Conservation (phyloP, 345 rosid species). For the Microcos paniculata region DNA sequence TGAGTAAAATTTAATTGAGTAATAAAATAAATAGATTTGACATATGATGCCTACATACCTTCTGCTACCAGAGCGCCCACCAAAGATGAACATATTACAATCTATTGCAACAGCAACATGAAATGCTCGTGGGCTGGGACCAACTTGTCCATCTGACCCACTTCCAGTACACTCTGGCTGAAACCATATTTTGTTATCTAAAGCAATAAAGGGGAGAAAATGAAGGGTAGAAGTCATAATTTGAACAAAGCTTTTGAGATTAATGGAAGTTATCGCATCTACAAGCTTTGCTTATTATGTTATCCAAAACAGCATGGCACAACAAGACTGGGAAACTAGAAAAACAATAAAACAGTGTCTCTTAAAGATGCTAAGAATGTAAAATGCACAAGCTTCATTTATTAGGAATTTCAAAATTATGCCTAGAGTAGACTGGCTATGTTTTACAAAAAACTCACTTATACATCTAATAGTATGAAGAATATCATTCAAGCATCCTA, state of each 20-base stretch:
- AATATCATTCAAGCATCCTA: not conserved
- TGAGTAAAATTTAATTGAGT: not conserved
- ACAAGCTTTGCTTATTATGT: not conserved
- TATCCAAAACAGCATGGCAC: not conserved
- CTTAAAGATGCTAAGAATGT: not conserved
- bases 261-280: not conserved
- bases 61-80: constrained; percentile 78
- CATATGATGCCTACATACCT: constrained; percentile 42
- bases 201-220: constrained; percentile 1
- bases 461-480: not conserved
- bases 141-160: constrained; percentile 77
- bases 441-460: not conserved
- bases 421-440: not conserved
- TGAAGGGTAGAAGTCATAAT: not conserved
- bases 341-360: not conserved
- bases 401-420: not conserved
- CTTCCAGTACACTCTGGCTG: constrained; percentile 89
- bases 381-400: not conserved
- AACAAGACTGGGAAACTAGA: not conserved
- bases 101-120: constrained; percentile 92
- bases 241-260: not conserved
- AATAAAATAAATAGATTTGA: not conserved
- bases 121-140: constrained; percentile 90
- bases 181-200: constrained; percentile 89
- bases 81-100: constrained; percentile 94